Conservation (phyloP, 2,329 filamentous ascomycete genomes). For the Aspergillus sp. region DNA sequence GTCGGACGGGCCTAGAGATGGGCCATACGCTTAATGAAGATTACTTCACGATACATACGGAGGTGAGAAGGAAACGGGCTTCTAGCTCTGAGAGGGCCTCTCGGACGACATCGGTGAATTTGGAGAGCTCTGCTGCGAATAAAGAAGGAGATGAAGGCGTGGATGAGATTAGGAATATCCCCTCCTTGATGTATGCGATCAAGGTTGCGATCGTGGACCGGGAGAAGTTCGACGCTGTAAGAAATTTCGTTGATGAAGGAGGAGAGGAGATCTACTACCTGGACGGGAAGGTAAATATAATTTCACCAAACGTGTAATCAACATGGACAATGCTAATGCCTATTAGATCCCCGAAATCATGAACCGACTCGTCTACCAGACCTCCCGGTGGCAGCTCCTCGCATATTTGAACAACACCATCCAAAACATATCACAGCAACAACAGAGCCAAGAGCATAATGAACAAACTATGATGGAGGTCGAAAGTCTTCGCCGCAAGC, state of each 20-base stretch:
- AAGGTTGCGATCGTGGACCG: conserved; percentile 76
- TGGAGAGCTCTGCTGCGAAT: conserved; percentile 41
- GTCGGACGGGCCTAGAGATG: conserved; percentile 39
- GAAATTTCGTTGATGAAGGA: conserved; percentile 76
- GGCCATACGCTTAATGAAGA: conserved; percentile 70
- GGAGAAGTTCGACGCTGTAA: conserved; percentile 82
- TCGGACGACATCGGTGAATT: conserved; percentile 28
- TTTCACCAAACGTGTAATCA: neutral
- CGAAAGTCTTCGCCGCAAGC: conserved; percentile 48
- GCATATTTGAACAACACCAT: conserved; percentile 66
- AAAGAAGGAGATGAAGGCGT: conserved; percentile 45
- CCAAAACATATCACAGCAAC: conserved; percentile 52
- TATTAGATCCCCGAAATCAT: conserved; percentile 76
- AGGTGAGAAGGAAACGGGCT: conserved; percentile 46
- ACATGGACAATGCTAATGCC: neutral
- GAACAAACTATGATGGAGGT: conserved; percentile 43
- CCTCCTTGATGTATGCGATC: conserved; percentile 67
- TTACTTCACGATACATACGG: conserved; percentile 73
- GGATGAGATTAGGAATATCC: conserved; percentile 64
- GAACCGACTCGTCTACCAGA: conserved; percentile 84
- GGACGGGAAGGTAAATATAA: conserved; percentile 54
- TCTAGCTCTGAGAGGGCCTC: conserved; percentile 40
- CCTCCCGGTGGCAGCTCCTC: conserved; percentile 75
- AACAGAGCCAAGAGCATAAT: conserved; percentile 25
- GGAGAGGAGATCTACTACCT: conserved; percentile 75